Evolutionary conservation across 805 yeast genomes (phyloP).

Genomic region (Cyberlindnera sargentensis): DNA sequence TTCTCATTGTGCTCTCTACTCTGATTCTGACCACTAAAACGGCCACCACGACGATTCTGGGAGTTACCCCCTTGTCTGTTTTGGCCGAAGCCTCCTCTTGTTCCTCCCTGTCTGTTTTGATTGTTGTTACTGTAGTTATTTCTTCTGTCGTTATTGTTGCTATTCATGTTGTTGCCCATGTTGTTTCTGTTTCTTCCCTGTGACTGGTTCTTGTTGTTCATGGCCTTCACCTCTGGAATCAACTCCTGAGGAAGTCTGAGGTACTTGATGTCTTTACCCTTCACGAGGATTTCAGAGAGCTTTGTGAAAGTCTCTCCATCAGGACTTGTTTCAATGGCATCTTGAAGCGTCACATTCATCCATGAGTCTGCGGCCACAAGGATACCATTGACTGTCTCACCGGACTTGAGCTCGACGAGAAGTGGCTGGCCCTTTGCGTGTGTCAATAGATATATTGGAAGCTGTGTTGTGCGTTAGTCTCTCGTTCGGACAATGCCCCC

Average conservation of each 20-base stretch:
- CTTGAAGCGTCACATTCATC: slow-evolving; percentile 86
- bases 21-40: background rate
- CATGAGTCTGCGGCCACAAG: slow-evolving; percentile 84
- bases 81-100: slow-evolving; percentile 8
- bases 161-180: slow-evolving; percentile 34
- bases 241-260: slow-evolving; percentile 70
- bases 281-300: slow-evolving; percentile 68
- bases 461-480: slow-evolving; percentile 32
- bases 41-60: slow-evolving; percentile 1
- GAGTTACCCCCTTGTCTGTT: slow-evolving; percentile 1
- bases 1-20: too few relatives aligned
- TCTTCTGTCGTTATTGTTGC: slow-evolving; percentile 23
- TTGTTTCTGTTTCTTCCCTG: slow-evolving; percentile 36
- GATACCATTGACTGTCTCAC: slow-evolving; percentile 82
- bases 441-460: slow-evolving; percentile 85
- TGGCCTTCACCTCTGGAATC: slow-evolving; percentile 70
- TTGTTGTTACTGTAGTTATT: slow-evolving; percentile 19
- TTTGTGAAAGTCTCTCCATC: slow-evolving; percentile 56
- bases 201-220: slow-evolving; percentile 43
- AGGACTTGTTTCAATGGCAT: slow-evolving; percentile 63
- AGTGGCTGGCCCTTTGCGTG: slow-evolving; percentile 87
- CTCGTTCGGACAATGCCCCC: too few relatives aligned
- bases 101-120: slow-evolving; percentile 16
- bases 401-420: slow-evolving; percentile 84
- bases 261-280: slow-evolving; percentile 79